Percentiles rank a stretch among this genome's conserved stretches.
Evolutionary conservation across 75 land plant genomes (phyloP).

Genomic region (Isoetes taiwanensis): DNA sequence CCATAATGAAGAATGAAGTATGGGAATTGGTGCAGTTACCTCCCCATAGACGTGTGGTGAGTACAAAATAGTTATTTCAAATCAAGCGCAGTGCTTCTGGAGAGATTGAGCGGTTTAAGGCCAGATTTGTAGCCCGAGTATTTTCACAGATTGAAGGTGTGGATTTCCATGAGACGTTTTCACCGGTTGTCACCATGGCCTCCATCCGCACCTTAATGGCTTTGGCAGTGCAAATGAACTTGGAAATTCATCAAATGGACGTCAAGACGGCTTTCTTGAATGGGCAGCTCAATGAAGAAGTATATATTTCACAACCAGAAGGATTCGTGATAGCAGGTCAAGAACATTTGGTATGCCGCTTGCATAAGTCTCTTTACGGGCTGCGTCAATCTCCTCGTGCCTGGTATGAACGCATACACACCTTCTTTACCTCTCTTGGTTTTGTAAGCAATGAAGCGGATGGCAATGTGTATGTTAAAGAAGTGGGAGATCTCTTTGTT

Average conservation of each 20-base stretch:
- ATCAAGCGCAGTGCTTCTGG: background rate
- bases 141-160: background rate
- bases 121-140: background rate
- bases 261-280: background rate
- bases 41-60: background rate
- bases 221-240: background rate
- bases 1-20: background rate
- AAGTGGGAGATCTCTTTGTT: background rate
- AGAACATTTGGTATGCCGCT: no score
- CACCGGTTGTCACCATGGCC: background rate
- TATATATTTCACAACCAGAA: background rate
- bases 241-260: slow-evolving; percentile 6
- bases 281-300: background rate
- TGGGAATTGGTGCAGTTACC: background rate
- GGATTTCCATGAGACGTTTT: background rate
- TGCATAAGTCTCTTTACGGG: no score
- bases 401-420: background rate
- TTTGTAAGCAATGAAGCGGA: background rate
- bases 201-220: background rate
- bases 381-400: background rate
- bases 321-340: background rate
- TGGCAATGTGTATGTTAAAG: background rate
- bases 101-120: background rate
- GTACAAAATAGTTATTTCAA: background rate
- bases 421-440: background rate